Base-by-base conservation (phyloP, 169 alveolate species). In the Plasmodium gaboni region DNA sequence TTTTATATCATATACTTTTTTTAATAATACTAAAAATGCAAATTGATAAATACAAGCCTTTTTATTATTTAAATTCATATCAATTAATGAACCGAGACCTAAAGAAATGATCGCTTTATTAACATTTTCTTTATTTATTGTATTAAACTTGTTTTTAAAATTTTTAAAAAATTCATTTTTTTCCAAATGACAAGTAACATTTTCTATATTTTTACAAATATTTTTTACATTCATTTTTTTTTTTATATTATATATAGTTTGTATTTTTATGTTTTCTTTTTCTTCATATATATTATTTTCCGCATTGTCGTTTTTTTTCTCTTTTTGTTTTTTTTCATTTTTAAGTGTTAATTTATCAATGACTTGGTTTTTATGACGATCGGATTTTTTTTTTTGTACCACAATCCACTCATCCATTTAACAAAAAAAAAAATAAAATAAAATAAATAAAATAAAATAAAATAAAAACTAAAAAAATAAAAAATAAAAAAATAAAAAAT, bases 341-440 rank as follows among this genome's bases (percentile, higher is more conserved):
- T 32, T 8, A 8, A 32, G 9, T 32, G 44, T 32, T 32, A 32
- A 32, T 32, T 32, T 32, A 32, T 32, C 44, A 32, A 32, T 32
- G 44, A 32, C 44, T 32, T 32, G 44, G 9, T 32, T 32, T 32
- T 32, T 32, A 32, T 32, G 44, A 32, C 44, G 44, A 1, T 32
- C 44, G 44, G 44, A 32, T 32, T 32, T 32, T 32, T 69, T 76
- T 8, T 24, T 46, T 10, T 46, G 69, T n/a, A 76, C 74, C 46
- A 48, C 42, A 22, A 76, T 38, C 88, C 88, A 76, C 4, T 26
- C 74, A n/a, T 64, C 88, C 88, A 76, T 76, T 76, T 63, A 76
- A 67, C 19, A 53, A 63, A 24, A 69, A 28, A 42, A 38, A 46
- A 51, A n/a, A n/a, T n/a, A n/a, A 19, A 19, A 19, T 0, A 19